phyloP scores from a whole-genome alignment of 208 protist genomes.

The Crithidia mellificae region DNA sequence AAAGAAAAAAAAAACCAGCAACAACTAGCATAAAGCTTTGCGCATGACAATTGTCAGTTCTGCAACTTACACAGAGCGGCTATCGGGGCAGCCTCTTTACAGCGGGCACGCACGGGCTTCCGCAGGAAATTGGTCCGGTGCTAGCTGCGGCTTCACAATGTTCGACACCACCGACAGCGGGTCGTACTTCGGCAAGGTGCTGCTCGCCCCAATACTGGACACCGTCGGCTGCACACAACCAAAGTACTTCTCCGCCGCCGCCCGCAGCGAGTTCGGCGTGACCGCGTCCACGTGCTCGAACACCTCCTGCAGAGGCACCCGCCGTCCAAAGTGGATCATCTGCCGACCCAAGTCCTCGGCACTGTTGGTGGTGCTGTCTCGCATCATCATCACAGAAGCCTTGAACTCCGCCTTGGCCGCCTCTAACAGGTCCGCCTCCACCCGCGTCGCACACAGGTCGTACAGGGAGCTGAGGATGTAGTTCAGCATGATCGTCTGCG shows the following conservation, averaged over 20 bases:
- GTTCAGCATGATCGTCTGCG: conserved; percentile 70
- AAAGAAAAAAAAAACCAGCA: too few species aligned
- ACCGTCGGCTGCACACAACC: conserved; percentile 55
- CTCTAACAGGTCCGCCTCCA: conserved; percentile 84
- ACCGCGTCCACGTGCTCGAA: conserved; percentile 94
- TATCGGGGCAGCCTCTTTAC: too few species aligned
- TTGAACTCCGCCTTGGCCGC: conserved; percentile 95
- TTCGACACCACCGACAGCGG: conserved; percentile 40
- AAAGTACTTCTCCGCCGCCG: conserved; percentile 76
- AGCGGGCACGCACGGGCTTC: conserved; percentile 25
- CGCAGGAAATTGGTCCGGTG: conserved; percentile 18
- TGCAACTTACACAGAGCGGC: too few species aligned
- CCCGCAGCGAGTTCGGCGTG: conserved; percentile 76
- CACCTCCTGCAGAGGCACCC: conserved; percentile 90
- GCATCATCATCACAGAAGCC: conserved; percentile 90
- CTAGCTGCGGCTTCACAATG: conserved; percentile 50
- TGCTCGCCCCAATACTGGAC: conserved; percentile 76
- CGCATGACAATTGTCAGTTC: too few species aligned
- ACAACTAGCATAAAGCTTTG: too few species aligned
- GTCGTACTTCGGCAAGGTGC: conserved; percentile 59
- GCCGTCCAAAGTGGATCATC: conserved; percentile 92
- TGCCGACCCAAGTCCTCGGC: conserved; percentile 97
- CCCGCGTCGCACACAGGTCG: conserved; percentile 58
- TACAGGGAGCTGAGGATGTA: conserved; percentile 70
- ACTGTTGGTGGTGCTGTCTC: conserved; percentile 94